A percentile compares a stretch with the other conserved stretches of the same genome.
phyloP scores from a whole-genome alignment of 2,329 filamentous ascomycete species.

The Fusarium metavorans region DNA sequence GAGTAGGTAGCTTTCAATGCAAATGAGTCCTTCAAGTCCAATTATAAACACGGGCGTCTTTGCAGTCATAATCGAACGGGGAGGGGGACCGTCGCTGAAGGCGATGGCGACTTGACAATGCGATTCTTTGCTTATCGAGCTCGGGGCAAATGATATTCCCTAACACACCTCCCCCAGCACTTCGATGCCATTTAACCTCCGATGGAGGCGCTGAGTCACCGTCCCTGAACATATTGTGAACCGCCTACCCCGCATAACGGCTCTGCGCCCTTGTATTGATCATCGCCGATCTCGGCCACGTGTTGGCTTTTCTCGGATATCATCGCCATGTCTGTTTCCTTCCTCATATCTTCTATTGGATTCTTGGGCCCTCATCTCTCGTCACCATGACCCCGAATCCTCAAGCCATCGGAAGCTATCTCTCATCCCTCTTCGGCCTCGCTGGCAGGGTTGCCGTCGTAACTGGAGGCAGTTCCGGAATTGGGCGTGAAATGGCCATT shows the following conservation, averaged over 20 bases:
- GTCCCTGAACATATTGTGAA: background rate
- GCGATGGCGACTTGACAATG: too few relatives aligned
- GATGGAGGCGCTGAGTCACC: background rate
- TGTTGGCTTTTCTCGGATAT: background rate
- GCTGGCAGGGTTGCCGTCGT: conserved; percentile 46
- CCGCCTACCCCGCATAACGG: background rate
- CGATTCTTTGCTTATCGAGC: too few relatives aligned
- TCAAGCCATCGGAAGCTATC: conserved; percentile 34
- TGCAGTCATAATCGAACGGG: too few relatives aligned
- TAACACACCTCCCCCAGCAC: too few relatives aligned
- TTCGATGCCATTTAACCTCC: background rate
- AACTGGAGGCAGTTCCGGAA: conserved; percentile 51
- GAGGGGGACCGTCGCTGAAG: too few relatives aligned
- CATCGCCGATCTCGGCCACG: background rate
- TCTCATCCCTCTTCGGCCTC: conserved; percentile 48
- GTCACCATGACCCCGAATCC: conserved; percentile 19
- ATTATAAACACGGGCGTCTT: too few relatives aligned
- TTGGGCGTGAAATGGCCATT: conserved; percentile 49
- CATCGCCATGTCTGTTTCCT: background rate
- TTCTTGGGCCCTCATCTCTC: background rate
- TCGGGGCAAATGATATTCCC: too few relatives aligned
- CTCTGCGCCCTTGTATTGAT: background rate
- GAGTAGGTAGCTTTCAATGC: too few relatives aligned
- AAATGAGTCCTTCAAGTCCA: too few relatives aligned
- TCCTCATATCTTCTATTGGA: background rate